A percentile compares a stretch with the other conserved stretches of the same genome.
Evolutionary conservation across 441 rosid genomes (phyloP).

Genomic region (Arabidopsis hybrid): DNA sequence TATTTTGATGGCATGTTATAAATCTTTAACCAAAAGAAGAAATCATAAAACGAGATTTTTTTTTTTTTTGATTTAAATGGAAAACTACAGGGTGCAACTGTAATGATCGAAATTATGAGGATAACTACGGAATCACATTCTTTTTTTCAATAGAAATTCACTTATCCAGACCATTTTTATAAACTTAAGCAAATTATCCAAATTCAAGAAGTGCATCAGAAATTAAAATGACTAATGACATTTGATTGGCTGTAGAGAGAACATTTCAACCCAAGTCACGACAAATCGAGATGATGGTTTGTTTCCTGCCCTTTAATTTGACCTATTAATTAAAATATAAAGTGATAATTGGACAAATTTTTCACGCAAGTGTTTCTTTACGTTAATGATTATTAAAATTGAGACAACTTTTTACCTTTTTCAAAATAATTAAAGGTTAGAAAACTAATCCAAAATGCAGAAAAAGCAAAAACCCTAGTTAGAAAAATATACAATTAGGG

Average conservation of each 20-base stretch:
- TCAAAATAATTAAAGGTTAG: slow-evolving; percentile 24
- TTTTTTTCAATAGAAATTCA: slow-evolving; percentile 12
- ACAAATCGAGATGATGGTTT: slow-evolving; percentile 54
- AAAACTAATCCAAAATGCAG: slow-evolving; percentile 74
- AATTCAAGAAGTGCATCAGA: slow-evolving; percentile 6
- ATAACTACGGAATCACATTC: neutral
- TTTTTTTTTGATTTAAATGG: neutral
- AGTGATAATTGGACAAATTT: slow-evolving; percentile 26
- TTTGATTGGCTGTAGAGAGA: slow-evolving; percentile 45
- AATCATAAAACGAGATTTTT: too few relatives aligned
- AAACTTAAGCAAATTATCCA: slow-evolving; percentile 18
- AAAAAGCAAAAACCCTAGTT: slow-evolving; percentile 57
- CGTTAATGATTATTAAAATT: slow-evolving; percentile 48
- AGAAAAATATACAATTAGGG: slow-evolving; percentile 43
- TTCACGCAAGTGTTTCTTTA: slow-evolving; percentile 47
- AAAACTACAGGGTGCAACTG: neutral
- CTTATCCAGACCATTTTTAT: slow-evolving; percentile 2
- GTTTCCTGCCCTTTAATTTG: slow-evolving; percentile 41
- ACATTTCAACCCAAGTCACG: slow-evolving; percentile 54
- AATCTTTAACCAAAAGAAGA: neutral
- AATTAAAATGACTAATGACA: slow-evolving; percentile 22
- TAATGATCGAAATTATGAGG: too few relatives aligned
- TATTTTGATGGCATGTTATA: neutral
- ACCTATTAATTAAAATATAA: slow-evolving; percentile 29
- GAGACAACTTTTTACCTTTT: slow-evolving; percentile 53